Percentiles rank a stretch among this genome's conserved stretches.
Evolutionary conservation across 768 basidiomycete species (phyloP).

Genomic region (Cyclocybe cylindracea): DNA sequence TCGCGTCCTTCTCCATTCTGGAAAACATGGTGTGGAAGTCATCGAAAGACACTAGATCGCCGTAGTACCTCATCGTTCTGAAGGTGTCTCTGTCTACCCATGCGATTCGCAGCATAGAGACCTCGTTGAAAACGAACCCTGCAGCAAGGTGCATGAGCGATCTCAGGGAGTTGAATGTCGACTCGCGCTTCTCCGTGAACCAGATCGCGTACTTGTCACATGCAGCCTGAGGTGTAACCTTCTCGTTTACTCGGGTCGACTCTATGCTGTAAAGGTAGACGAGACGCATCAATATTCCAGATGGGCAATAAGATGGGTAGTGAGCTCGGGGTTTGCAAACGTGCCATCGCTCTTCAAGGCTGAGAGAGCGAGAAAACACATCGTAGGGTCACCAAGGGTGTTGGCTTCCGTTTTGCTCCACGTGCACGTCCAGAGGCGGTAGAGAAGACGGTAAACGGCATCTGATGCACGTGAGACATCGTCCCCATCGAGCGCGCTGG

Average conservation of each 20-base stretch:
- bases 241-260: not conserved
- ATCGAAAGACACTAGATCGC: slow-evolving; percentile 9
- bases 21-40: slow-evolving; percentile 10
- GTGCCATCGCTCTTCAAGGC: too few relatives aligned
- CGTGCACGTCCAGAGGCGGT: too few relatives aligned
- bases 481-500: too few relatives aligned
- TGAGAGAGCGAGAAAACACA: too few relatives aligned
- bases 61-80: slow-evolving; percentile 13
- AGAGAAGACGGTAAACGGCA: too few relatives aligned
- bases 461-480: too few relatives aligned
- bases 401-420: too few relatives aligned
- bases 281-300: not conserved
- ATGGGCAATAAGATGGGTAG: not conserved
- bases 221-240: not conserved
- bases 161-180: slow-evolving; percentile 16
- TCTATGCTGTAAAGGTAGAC: not conserved
- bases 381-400: too few relatives aligned
- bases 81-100: slow-evolving; percentile 19
- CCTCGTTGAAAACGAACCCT: slow-evolving; percentile 8
- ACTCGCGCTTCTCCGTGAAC: slow-evolving; percentile 14
- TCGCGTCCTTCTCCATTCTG: slow-evolving; percentile 6
- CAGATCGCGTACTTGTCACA: not conserved
- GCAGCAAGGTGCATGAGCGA: slow-evolving; percentile 19
- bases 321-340: slow-evolving; percentile 2
- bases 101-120: slow-evolving; percentile 11